Percentiles rank a stretch among this genome's conserved stretches.
Evolutionary conservation across 345 rosid genomes (phyloP).

Genomic region (Populus simonii): DNA sequence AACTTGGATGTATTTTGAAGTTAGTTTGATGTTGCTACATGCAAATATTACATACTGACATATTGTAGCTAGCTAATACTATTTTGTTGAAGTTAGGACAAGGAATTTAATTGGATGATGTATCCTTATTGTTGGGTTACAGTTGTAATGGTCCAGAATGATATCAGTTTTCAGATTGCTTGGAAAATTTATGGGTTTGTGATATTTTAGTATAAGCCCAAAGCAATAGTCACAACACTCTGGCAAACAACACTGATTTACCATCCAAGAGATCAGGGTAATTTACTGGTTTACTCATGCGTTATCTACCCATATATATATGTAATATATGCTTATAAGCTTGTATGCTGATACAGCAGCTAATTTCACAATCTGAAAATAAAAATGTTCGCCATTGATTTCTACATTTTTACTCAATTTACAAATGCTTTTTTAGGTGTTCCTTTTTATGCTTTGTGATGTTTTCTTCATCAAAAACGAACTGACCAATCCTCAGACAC

Average conservation of each 20-base stretch:
- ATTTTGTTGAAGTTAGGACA: not conserved
- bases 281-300: not conserved
- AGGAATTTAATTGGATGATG: not conserved
- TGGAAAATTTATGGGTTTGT: not conserved
- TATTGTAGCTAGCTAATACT: not conserved
- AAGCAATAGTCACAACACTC: not conserved
- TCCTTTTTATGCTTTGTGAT: not conserved
- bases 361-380: not conserved
- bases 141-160: not conserved
- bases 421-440: not conserved
- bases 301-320: not conserved
- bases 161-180: not conserved
- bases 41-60: not conserved
- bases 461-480: not conserved
- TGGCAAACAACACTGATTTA: not conserved
- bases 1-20: not conserved
- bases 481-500: not conserved
- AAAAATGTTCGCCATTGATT: not conserved
- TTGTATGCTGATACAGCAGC: not conserved
- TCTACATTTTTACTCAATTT: not conserved
- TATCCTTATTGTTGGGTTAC: not conserved
- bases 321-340: not conserved
- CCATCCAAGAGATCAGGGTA: not conserved
- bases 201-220: not conserved
- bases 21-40: not conserved